These are phyloP conservation scores for Trypanosoma caninum DNA, from an alignment of 208 protist species.

Conservation along the genomic window DNA sequence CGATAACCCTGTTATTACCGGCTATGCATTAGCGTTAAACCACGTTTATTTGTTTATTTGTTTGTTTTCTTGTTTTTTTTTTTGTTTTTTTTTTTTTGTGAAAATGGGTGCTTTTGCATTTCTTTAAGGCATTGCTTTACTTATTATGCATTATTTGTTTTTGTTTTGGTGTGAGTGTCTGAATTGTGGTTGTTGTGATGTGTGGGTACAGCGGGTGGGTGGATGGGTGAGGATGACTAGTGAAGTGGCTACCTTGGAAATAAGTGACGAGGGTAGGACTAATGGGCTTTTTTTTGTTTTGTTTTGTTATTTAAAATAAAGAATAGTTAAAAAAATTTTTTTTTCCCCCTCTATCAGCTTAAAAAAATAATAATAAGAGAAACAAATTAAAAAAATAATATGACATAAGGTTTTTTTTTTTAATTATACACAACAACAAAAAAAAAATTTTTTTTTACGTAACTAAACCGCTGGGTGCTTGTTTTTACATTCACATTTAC, in stretches of 20 bases:
- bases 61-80: slow-evolving; percentile 2
- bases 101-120: not conserved
- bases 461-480: too few species aligned
- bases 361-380: not conserved
- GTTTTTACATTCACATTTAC: too few species aligned
- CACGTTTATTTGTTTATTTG: slow-evolving; percentile 7
- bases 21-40: too few species aligned
- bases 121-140: too few species aligned
- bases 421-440: slow-evolving; percentile 1
- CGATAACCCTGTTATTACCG: too few species aligned
- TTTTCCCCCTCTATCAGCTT: too few species aligned
- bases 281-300: slow-evolving; percentile 1
- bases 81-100: not conserved
- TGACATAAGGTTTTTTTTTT: too few species aligned
- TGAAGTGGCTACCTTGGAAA: too few species aligned
- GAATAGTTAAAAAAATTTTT: not conserved
- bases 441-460: slow-evolving; percentile 13
- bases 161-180: not conserved
- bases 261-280: not conserved
- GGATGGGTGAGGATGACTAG: not conserved
- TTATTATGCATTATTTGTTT: too few species aligned
- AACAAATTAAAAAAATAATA: not conserved
- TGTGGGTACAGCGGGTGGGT: too few species aligned
- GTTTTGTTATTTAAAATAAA: slow-evolving; percentile 7
- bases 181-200: too few species aligned